Base-by-base conservation (phyloP, 129 eudicot genomes). In the Chrysanthemum seticuspe region DNA sequence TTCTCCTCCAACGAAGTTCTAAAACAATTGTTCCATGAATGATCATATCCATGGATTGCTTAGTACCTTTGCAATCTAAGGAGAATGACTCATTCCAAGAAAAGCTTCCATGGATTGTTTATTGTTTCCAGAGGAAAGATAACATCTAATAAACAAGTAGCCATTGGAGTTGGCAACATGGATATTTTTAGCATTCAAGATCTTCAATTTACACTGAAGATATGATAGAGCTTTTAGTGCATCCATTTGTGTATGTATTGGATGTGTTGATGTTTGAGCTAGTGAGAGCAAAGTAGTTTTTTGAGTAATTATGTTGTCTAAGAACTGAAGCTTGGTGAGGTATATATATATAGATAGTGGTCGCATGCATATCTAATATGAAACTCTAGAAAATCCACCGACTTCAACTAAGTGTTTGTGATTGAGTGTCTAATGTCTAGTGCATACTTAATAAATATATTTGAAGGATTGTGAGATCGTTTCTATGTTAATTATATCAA, bases 61-160 rank as follows among this genome's bases (percentile, higher is more conserved):
- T 58, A 52, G 77, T 62, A 29, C 89, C 89, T 6, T 40, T 71
- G 60, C 91, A 85, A 29, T 85, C 83, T 11, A 86, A 40, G 1
- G 91, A 79, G 23, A 86, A 83, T 13, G 78, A 67, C 25, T 85
- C 82, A 44, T 88, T 69, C 91, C 91, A 88, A 44, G 36, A 21
- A 6, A 81, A 21, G 51, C 78, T 29, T 2, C 76, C 66, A 15
- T n/a, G n/a, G n/a, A n/a, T n/a, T n/a, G 76, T 64, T 75, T 77
- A 67, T 83, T 83, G 63, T 75, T 72, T 79, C 87, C 91, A 31
- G 79, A 73, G 8, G 89, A 49, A 48, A 86, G 81, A 55, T 83
- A 83, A 73, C 91, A 85, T 69, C 96, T 77, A 0, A 86, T 65
- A 47, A 85, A 88, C 31, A 88, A 31, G 67, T 71, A 71, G 45